A percentile compares a stretch with the other conserved stretches of the same genome.
These are phyloP conservation scores for Pinus taeda DNA, from an alignment of 75 land plant genomes.

Conservation along the genomic window DNA sequence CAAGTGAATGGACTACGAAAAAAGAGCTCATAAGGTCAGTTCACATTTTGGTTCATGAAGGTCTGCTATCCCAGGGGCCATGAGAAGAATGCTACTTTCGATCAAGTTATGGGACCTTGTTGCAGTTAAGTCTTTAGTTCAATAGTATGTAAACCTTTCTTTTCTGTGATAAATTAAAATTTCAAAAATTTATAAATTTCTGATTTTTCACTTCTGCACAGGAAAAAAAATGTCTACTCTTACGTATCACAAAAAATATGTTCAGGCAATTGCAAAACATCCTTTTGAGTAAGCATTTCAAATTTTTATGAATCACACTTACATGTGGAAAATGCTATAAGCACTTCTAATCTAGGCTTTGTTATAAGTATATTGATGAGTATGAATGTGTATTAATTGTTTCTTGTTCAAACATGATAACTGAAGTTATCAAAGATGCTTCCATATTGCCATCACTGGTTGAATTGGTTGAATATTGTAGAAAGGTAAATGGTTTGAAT, in stretches of 20 bases:
- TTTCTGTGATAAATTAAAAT: background rate
- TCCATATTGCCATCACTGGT: no score
- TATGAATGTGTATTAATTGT: no score
- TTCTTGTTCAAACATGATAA: no score
- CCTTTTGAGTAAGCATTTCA: constrained; percentile 84
- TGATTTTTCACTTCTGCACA: constrained; percentile 25
- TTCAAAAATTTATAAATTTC: background rate
- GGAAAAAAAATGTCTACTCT: constrained; percentile 96
- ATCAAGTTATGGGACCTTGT: constrained; percentile 99
- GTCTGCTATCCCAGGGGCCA: no score
- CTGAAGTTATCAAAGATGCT: no score
- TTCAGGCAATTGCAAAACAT: constrained; percentile 90
- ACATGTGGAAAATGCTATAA: background rate
- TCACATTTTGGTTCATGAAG: no score
- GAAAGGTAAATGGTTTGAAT: no score
- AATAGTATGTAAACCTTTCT: background rate
- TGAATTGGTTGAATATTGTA: no score
- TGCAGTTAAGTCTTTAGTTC: constrained; percentile 53
- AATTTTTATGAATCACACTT: background rate
- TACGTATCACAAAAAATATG: constrained; percentile 98
- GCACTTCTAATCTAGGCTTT: background rate
- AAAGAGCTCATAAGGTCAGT: no score
- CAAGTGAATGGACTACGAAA: no score
- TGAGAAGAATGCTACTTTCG: no score
- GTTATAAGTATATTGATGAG: no score